These are phyloP conservation scores for Helotiales sp. DNA, from an alignment of 2,329 filamentous ascomycete genomes.

Conservation along the genomic window DNA sequence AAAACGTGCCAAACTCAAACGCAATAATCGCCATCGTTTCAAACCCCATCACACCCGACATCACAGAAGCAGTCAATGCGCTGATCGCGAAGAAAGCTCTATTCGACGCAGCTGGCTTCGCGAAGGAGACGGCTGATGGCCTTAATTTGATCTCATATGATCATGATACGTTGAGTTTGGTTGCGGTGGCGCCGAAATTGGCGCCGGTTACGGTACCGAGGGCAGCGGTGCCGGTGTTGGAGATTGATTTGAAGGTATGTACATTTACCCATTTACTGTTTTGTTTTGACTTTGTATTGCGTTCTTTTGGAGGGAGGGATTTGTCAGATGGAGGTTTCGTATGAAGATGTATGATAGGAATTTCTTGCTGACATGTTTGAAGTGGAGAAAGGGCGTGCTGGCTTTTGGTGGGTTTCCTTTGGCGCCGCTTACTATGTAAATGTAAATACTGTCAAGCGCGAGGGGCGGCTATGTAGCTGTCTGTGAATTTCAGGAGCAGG, in stretches of 20 bases:
- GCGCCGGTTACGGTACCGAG: background rate
- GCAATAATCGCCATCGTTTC: constrained; percentile 4
- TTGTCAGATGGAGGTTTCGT: background rate
- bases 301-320: background rate
- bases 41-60: constrained; percentile 4
- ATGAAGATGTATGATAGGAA: no score
- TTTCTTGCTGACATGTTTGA: background rate
- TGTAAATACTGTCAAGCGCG: no score
- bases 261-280: background rate
- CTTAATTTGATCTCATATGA: constrained; percentile 12
- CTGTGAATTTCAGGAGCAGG: no score
- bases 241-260: constrained; percentile 2
- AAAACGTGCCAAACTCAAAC: constrained; percentile 2
- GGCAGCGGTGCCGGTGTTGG: constrained; percentile 4
- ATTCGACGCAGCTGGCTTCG: background rate
- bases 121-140: background rate
- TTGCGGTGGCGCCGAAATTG: constrained; percentile 7
- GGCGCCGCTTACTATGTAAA: background rate
- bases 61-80: constrained; percentile 6
- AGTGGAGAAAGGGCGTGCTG: constrained; percentile 1
- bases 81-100: constrained; percentile 1
- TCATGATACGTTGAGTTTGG: constrained; percentile 7
- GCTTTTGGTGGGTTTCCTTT: background rate
- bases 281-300: no score
- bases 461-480: no score